These are phyloP conservation scores for Calonectria hongkongensis DNA, from an alignment of 2,329 filamentous ascomycete genomes.

Conservation along the genomic window DNA sequence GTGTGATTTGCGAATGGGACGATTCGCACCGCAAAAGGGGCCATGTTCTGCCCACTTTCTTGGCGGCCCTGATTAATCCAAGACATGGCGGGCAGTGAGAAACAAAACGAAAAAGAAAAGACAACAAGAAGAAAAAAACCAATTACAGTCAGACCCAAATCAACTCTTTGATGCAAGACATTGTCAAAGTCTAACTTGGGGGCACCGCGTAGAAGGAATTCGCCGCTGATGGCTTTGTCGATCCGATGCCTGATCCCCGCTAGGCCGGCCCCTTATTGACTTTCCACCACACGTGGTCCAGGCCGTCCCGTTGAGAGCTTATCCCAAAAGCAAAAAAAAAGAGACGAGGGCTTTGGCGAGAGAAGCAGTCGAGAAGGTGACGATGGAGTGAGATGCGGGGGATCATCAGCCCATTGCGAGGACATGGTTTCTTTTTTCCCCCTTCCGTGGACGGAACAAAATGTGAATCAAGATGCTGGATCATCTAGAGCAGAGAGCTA, in stretches of 20 bases:
- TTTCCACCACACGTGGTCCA: conserved; percentile 40
- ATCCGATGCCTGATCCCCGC: conserved; percentile 25
- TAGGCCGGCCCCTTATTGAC: conserved; percentile 25
- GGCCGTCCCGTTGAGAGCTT: conserved; percentile 30
- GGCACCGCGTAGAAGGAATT: conserved; percentile 3
- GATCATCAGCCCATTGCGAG: conserved; percentile 22
- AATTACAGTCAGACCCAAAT: conserved; percentile 6
- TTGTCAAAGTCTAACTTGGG: conserved; percentile 10
- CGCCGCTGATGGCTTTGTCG: conserved; percentile 24
- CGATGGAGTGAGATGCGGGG: neutral
- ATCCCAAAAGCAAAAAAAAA: conserved; percentile 16
- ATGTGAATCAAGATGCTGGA: neutral
- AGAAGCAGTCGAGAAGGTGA: conserved; percentile 19
- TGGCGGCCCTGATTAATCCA: conserved; percentile 17
- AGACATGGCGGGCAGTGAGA: conserved; percentile 16
- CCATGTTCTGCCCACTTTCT: conserved; percentile 5
- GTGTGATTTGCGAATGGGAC: neutral
- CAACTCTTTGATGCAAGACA: conserved; percentile 28
- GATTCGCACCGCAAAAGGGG: neutral
- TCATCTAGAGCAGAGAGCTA: neutral
- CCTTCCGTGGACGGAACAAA: neutral
- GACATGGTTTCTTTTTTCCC: conserved; percentile 4
- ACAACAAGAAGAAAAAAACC: neutral
- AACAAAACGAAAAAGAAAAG: neutral
- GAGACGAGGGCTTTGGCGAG: neutral